Evolutionary conservation across 495 filamentous ascomycete species (phyloP), one percentile per base, ranked within the genome.

Genomic region (Aspergillus sclerotiicarbonarius): DNA sequence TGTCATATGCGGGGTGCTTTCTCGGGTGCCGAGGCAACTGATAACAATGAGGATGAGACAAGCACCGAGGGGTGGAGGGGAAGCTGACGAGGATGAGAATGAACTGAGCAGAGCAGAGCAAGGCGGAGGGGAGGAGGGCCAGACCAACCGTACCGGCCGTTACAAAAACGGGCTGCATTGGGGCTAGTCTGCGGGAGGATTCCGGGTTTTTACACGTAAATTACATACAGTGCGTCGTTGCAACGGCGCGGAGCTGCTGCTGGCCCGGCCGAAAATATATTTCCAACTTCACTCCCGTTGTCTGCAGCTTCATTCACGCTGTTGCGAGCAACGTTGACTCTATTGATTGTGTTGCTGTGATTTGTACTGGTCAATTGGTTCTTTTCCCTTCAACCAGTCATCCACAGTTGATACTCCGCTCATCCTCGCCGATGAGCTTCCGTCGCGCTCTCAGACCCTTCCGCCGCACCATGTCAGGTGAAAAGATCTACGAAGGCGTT

Each of bases 401-500:
- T 41, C 10, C 8, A 3, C 7, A 16, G 37, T 13, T 16, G 16
- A 41, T 41, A 15, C 9, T 20, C 47, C 49, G 21, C 54, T 47
- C 46, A 25, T 46, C 51, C 53, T 25, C 52, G 58, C 67, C 62
- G 58, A 77, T 77, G 74, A 59, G 44, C 59, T 53, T 73, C n/a
- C 70, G 62, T 30, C 62, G 58, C 58, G 66, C 67, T 35, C 59
- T 72, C 21, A 61, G 61, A 37, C 61, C 70, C 31, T 73, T 76
- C 45, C 72, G 72, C 55, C 68, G 52, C 50, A 85, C 83, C 76
- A 88, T 80, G 75, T 76, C 75, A 7, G 76, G 73, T 57, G 76
- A 80, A 62, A 84, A 83, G 69, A 76, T 89, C 62, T 71, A 88
- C 37, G 88, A 93, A 62, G 90, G 90, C 68, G 80, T 90, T 49